Evolutionary conservation across 1,284 basidiomycete species (phyloP), one percentile per base, ranked within the genome.

Genomic region (Ceratorhiza oryzae-sativae): DNA sequence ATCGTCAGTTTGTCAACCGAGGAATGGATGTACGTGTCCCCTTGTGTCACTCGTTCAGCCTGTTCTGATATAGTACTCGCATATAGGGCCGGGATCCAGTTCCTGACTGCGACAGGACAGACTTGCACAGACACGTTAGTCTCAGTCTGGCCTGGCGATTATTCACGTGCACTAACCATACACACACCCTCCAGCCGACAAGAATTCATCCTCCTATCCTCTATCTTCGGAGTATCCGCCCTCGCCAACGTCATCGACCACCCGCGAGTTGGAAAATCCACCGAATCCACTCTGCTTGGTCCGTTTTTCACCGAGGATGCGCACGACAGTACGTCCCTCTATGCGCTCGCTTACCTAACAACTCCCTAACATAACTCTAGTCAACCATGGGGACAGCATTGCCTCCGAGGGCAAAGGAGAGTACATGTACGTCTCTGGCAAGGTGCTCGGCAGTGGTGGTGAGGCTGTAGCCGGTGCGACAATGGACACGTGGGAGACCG

Each of bases 401-500:
- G 89, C 90, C 2, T 91, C 91, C 0, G 91, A 93, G 78, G 91
- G 89, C 73, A 93, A 92, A 79, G 93, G 93, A 45, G 86, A 92
- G 8, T 91, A 91, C 77, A 84, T 95, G 86, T 92, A 86, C 75
- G 89, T 95, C 68, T 85, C 91, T 77, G 93, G 93, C 1, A 84
- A 83, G 1, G 85, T 95, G 1, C 77, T 86, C 41, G 85, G 88
- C 76, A 87, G 85, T 0, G 80, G 86, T 39, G 93, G 93, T 30
- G 83, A 86, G n/a, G 89, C 90, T 0, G 84, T 94, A 61, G 77
- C 87, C 3, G 83, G 84, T 73, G 90, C 89, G 1, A 77, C 85
- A 39, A 90, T 94, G 73, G 91, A 94, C 72, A 94, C 92, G 15
- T 94, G 92, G 94, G 93, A 95, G 80, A 89, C 92, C n/a, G 93